These are phyloP conservation scores for Pisolithus albus DNA, from an alignment of 768 basidiomycete genomes.

Conservation along the genomic window DNA sequence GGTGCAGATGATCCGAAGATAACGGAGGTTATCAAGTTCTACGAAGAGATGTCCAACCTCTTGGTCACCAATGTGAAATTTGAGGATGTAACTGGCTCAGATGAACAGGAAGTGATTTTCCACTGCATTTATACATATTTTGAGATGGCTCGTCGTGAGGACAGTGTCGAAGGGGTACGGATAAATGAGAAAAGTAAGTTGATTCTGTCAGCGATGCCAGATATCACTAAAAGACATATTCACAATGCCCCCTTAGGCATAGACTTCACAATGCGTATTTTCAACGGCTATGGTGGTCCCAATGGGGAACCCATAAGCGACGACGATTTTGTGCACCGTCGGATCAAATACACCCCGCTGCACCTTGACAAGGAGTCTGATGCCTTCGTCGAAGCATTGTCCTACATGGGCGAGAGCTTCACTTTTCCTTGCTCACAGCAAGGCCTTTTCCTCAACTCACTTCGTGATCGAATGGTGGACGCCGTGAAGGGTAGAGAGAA, in stretches of 20 bases:
- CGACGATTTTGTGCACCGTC: slow-evolving; percentile 27
- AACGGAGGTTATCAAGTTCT: slow-evolving; percentile 58
- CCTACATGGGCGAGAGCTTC: slow-evolving; percentile 58
- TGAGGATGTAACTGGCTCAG: slow-evolving; percentile 22
- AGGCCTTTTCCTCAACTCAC: slow-evolving; percentile 56
- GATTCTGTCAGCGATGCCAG: neutral
- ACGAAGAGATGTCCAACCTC: slow-evolving; percentile 83
- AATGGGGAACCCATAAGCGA: slow-evolving; percentile 27
- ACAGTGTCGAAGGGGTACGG: slow-evolving; percentile 28
- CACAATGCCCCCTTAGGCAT: slow-evolving; percentile 37
- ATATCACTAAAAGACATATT: neutral
- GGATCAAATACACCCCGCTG: slow-evolving; percentile 52
- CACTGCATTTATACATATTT: slow-evolving; percentile 64
- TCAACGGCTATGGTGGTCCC: slow-evolving; percentile 30
- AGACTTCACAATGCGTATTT: slow-evolving; percentile 51
- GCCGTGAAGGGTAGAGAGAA: slow-evolving; percentile 21
- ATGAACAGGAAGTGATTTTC: slow-evolving; percentile 46
- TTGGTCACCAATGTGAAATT: slow-evolving; percentile 57
- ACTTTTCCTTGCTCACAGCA: slow-evolving; percentile 65
- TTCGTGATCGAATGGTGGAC: slow-evolving; percentile 45
- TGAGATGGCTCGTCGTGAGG: slow-evolving; percentile 25
- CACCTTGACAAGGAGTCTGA: slow-evolving; percentile 55
- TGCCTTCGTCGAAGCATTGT: slow-evolving; percentile 52
- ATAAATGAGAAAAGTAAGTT: slow-evolving; percentile 27
- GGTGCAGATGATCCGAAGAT: slow-evolving; percentile 51